These are phyloP conservation scores for Evernia prunastri DNA, from an alignment of 495 filamentous ascomycete species.

Conservation along the genomic window DNA sequence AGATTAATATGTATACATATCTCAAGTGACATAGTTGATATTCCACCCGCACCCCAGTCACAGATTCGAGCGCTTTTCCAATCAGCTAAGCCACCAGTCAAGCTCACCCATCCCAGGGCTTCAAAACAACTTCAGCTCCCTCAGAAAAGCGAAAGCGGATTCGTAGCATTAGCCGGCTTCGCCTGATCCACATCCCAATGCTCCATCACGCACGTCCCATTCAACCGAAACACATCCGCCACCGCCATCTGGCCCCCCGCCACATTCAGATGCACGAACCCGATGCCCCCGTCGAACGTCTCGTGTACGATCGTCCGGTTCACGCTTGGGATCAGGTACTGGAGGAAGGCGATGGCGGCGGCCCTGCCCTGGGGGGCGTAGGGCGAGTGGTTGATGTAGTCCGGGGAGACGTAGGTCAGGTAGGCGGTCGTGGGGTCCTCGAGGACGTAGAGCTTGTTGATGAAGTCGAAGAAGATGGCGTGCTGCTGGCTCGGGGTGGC, in stretches of 20 bases:
- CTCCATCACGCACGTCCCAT: constrained; percentile 9
- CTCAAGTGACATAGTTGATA: no score
- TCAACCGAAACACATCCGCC: constrained; percentile 4
- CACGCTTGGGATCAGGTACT: constrained; percentile 6
- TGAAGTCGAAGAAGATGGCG: constrained; percentile 7
- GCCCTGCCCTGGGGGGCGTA: constrained; percentile 5
- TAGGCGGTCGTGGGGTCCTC: constrained; percentile 1
- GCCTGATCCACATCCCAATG: constrained; percentile 13
- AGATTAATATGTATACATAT: no score
- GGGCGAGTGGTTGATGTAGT: constrained; percentile 13
- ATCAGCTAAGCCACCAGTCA: no score
- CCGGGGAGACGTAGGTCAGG: constrained; percentile 12
- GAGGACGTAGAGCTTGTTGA: constrained; percentile 4
- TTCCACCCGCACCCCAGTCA: no score
- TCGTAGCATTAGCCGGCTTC: constrained; percentile 8
- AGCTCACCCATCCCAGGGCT: no score
- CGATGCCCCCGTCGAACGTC: background rate
- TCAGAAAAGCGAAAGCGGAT: constrained; percentile 4
- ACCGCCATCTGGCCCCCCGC: background rate
- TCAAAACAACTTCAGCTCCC: no score
- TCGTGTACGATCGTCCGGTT: constrained; percentile 7
- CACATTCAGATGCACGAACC: constrained; percentile 7
- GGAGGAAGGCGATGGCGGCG: constrained; percentile 6
- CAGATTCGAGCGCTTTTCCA: no score
- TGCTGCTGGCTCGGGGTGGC: constrained; percentile 3